Percentiles rank a stretch among this genome's conserved stretches.
phyloP scores from a whole-genome alignment of 2,329 filamentous ascomycete genomes.

The Penicillium psychrosexuale region DNA sequence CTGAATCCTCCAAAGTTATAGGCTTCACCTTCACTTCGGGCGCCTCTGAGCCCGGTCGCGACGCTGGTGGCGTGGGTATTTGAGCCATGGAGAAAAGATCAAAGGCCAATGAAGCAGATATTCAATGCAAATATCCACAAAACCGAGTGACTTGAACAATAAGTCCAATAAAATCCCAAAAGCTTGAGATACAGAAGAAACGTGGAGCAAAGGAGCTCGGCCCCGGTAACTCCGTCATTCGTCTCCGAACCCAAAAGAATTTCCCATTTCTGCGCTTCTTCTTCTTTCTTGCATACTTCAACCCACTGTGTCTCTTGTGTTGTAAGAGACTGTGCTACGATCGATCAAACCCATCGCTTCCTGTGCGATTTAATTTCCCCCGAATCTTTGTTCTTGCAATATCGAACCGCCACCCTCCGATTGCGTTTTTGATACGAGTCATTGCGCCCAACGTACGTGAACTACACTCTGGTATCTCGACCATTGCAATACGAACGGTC shows the following conservation, averaged over 20 bases:
- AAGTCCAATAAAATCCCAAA: neutral
- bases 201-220: conserved; percentile 24
- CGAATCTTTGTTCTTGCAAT: neutral
- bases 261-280: conserved; percentile 30
- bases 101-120: neutral
- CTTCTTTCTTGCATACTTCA: conserved; percentile 1
- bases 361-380: neutral
- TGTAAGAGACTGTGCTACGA: neutral
- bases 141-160: neutral
- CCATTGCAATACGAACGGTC: neutral
- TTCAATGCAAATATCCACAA: neutral
- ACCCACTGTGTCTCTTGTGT: neutral
- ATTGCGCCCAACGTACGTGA: conserved; percentile 5
- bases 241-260: conserved; percentile 36
- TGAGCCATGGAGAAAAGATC: conserved; percentile 26
- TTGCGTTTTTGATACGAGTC: conserved; percentile 1
- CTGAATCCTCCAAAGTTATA: conserved; percentile 25
- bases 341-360: neutral
- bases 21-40: conserved; percentile 22
- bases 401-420: conserved; percentile 19
- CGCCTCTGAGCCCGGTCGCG: conserved; percentile 29
- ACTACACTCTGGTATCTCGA: neutral
- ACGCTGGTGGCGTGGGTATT: conserved; percentile 36
- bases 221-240: conserved; percentile 41
- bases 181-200: conserved; percentile 10